Conservation (phyloP, 352 stramenopile species). For the Lagenidium giganteum region DNA sequence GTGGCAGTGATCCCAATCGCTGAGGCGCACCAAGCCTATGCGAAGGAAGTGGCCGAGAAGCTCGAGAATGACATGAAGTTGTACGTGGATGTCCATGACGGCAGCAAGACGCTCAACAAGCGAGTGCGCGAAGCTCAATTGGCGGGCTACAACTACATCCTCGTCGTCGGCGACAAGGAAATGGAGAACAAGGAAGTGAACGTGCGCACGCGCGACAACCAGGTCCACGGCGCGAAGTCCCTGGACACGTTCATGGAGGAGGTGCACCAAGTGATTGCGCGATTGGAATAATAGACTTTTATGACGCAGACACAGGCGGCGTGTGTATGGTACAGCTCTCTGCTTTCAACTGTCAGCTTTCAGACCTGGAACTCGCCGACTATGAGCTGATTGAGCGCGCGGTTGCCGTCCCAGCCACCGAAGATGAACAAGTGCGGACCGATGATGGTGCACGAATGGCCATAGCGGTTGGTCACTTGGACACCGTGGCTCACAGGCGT, state of each 20-base stretch:
- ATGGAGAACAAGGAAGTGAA: constrained; percentile 47
- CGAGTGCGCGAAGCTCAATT: constrained; percentile 74
- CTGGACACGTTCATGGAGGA: constrained; percentile 52
- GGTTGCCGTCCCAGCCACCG: constrained; percentile 78
- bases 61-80: constrained; percentile 35
- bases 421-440: constrained; percentile 72
- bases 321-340: not conserved
- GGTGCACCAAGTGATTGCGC: constrained; percentile 42
- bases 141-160: constrained; percentile 82
- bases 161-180: constrained; percentile 79
- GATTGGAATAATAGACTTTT: constrained; percentile 43
- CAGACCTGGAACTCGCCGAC: constrained; percentile 38
- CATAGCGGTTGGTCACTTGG: constrained; percentile 58
- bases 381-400: constrained; percentile 70
- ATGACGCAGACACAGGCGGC: not conserved
- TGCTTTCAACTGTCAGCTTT: constrained; percentile 1
- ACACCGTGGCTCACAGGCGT: constrained; percentile 30
- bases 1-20: constrained; percentile 70
- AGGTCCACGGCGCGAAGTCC: constrained; percentile 63
- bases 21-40: constrained; percentile 61
- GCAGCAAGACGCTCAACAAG: constrained; percentile 85
- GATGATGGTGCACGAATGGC: constrained; percentile 57
- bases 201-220: constrained; percentile 78
- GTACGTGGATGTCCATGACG: constrained; percentile 70
- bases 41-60: constrained; percentile 33